These are phyloP conservation scores for Draba incana DNA, from an alignment of 345 rosid genomes.

Conservation along the genomic window DNA sequence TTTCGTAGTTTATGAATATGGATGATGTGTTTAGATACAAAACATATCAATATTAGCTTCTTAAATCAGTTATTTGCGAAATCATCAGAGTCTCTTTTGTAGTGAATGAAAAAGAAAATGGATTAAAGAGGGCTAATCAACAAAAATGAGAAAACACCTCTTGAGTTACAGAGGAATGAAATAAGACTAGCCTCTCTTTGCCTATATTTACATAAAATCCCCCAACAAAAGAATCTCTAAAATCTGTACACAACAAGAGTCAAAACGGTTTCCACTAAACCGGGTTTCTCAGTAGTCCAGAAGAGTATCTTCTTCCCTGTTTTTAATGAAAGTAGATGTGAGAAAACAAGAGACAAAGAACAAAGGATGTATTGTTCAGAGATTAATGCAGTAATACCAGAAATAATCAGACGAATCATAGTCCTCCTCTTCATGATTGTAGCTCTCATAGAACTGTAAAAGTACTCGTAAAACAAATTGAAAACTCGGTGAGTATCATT, in stretches of 20 bases:
- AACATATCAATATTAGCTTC: no score
- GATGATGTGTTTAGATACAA: no score
- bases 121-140: neutral
- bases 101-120: no score
- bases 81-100: no score
- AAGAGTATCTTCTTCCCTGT: constrained; percentile 36
- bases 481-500: neutral
- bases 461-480: constrained; percentile 5
- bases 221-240: constrained; percentile 1
- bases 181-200: constrained; percentile 10
- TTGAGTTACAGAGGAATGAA: constrained; percentile 4
- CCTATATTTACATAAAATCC: constrained; percentile 21
- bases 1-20: no score
- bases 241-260: constrained; percentile 13
- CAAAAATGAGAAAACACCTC: constrained; percentile 4
- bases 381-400: constrained; percentile 29
- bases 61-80: no score
- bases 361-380: constrained; percentile 1
- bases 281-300: constrained; percentile 10
- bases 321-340: constrained; percentile 18
- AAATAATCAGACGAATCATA: constrained; percentile 35
- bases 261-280: constrained; percentile 1
- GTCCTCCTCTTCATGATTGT: constrained; percentile 26
- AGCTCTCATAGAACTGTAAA: constrained; percentile 33
- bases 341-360: constrained; percentile 25